Evolutionary conservation across 208 protist species (phyloP).

Genomic region (Acanthamoeba royreba): DNA sequence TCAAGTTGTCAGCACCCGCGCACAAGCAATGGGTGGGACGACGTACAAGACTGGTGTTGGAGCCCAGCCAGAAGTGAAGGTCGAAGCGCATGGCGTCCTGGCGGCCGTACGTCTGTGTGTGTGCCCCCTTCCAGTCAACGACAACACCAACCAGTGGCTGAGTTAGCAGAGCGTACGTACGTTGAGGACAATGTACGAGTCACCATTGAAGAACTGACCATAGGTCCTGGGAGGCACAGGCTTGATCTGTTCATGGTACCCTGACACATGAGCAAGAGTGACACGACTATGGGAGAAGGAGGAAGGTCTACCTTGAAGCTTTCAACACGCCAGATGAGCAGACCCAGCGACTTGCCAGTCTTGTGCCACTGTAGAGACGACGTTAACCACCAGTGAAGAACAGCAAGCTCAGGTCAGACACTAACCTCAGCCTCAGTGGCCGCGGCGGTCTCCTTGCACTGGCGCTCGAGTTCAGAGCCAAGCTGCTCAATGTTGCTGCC

Average conservation of each 20-base stretch:
- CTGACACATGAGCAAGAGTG: too few species aligned
- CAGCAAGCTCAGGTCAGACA: background rate
- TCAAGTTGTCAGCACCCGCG: too few species aligned
- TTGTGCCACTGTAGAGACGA: background rate
- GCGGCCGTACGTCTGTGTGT: background rate
- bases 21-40: too few species aligned
- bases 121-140: too few species aligned
- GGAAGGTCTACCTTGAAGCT: constrained; percentile 47
- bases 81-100: background rate
- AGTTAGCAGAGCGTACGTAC: background rate
- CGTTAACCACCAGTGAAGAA: too few species aligned
- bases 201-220: constrained; percentile 78
- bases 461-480: background rate
- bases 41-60: constrained; percentile 15
- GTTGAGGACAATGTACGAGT: constrained; percentile 80
- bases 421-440: background rate
- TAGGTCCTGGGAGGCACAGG: constrained; percentile 48
- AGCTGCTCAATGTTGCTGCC: background rate
- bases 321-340: constrained; percentile 54
- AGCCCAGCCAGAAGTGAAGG: constrained; percentile 46
- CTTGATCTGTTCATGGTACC: constrained; percentile 68
- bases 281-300: background rate
- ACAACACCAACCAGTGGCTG: too few species aligned
- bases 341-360: background rate
- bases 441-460: background rate